Percentiles rank a stretch among this genome's conserved stretches.
Conservation (phyloP, 2,329 filamentous ascomycete species). For the Cordyceps tenuipes region DNA sequence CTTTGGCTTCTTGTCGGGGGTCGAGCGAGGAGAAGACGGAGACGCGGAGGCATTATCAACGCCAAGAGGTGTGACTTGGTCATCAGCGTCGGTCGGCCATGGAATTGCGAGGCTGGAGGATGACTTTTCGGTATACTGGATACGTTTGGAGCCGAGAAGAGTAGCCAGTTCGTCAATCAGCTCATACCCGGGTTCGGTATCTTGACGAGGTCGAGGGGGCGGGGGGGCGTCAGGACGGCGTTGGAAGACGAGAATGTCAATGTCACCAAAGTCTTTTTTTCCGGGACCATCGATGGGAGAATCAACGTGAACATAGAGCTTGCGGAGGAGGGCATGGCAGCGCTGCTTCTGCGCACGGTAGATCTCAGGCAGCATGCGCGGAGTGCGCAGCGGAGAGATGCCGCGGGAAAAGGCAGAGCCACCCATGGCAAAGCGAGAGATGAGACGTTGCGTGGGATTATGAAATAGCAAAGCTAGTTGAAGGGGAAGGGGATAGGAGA, state of each 20-base stretch:
- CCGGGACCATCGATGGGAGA: constrained; percentile 60
- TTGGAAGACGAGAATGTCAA: constrained; percentile 58
- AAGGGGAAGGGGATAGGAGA: not conserved
- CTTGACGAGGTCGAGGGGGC: not conserved
- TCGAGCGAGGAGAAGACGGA: not conserved
- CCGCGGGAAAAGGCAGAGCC: constrained; percentile 49
- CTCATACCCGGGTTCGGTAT: constrained; percentile 10
- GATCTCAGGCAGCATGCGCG: constrained; percentile 52
- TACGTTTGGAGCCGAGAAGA: constrained; percentile 37
- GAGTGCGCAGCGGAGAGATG: constrained; percentile 44
- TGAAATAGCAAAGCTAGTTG: not conserved
- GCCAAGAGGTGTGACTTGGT: not conserved
- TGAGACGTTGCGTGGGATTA: not conserved
- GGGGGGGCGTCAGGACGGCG: constrained; percentile 18
- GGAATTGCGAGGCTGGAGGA: constrained; percentile 46
- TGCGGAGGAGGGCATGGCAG: constrained; percentile 37
- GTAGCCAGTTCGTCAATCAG: constrained; percentile 24
- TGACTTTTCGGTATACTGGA: constrained; percentile 20
- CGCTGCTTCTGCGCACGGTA: constrained; percentile 45
- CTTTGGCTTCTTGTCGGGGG: not conserved
- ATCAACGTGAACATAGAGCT: constrained; percentile 46
- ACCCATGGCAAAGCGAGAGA: constrained; percentile 44
- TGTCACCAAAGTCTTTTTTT: constrained; percentile 61
- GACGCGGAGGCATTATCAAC: not conserved
- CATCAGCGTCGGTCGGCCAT: constrained; percentile 33